Conservation (phyloP, 805 yeast species). For the Monosporozyma servazzii region DNA sequence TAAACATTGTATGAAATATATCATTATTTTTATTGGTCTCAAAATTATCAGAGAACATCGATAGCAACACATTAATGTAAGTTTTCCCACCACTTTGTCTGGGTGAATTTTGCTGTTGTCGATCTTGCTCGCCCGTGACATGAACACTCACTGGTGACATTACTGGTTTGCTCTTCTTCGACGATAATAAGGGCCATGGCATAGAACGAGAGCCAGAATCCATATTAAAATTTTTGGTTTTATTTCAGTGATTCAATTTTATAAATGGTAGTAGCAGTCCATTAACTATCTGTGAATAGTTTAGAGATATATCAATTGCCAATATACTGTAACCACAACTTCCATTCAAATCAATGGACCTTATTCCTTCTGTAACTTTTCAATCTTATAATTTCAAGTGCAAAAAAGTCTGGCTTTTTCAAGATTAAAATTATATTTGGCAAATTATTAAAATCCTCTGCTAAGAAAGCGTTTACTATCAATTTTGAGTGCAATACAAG, state of each 20-base stretch:
- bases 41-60: constrained; percentile 20
- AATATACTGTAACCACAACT: no score
- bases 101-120: neutral
- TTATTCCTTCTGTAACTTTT: neutral
- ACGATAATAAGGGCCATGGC: neutral
- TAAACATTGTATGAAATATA: constrained; percentile 71
- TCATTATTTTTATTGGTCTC: constrained; percentile 55
- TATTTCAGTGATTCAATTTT: neutral
- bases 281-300: no score
- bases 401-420: neutral
- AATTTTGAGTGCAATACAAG: neutral
- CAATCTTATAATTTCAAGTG: neutral
- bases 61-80: constrained; percentile 1
- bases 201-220: neutral
- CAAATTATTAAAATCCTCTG: neutral
- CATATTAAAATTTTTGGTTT: neutral
- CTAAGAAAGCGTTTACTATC: neutral
- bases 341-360: no score
- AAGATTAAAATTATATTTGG: neutral
- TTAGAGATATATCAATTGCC: no score
- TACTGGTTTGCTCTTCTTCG: neutral
- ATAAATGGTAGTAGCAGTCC: no score
- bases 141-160: neutral
- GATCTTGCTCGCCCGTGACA: neutral
- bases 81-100: neutral